These are phyloP conservation scores for Hypoxylon sp. DNA, from an alignment of 2,329 filamentous ascomycete genomes.

Conservation along the genomic window DNA sequence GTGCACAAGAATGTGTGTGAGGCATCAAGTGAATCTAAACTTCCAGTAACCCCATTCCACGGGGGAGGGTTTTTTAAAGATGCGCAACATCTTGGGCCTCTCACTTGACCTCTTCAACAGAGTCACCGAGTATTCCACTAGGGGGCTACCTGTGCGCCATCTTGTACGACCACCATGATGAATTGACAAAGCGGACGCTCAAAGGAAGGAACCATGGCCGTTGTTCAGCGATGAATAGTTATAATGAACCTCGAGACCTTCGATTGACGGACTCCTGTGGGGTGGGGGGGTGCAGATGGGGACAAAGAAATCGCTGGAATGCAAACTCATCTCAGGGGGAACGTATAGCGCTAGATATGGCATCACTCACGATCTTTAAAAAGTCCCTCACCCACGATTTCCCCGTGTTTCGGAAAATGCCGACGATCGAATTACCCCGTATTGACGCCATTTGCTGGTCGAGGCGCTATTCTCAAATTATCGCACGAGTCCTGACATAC, in stretches of 20 bases:
- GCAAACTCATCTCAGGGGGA: conserved; percentile 44
- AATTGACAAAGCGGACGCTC: conserved; percentile 45
- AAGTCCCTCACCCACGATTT: conserved; percentile 10
- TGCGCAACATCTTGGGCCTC: conserved; percentile 30
- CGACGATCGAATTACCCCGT: conserved; percentile 3
- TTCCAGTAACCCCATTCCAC: conserved; percentile 48
- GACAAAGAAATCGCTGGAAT: conserved; percentile 49
- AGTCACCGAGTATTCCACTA: conserved; percentile 34
- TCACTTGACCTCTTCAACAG: conserved; percentile 31
- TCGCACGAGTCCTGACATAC: conserved; percentile 11
- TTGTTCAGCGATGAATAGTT: conserved; percentile 44
- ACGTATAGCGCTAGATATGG: conserved; percentile 29
- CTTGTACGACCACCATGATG: conserved; percentile 36
- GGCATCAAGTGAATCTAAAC: conserved; percentile 44
- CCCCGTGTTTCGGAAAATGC: conserved; percentile 29
- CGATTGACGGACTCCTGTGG: conserved; percentile 33
- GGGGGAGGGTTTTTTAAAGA: conserved; percentile 49
- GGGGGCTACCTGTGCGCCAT: conserved; percentile 33
- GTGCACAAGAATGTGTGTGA: conserved; percentile 50
- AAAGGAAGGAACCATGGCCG: conserved; percentile 47
- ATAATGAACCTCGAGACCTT: conserved; percentile 39
- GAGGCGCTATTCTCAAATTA: background rate
- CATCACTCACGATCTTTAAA: conserved; percentile 18
- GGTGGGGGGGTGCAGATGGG: conserved; percentile 28
- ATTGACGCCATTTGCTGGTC: background rate